These are phyloP conservation scores for Fusarium chaquense DNA, from an alignment of 2,329 filamentous ascomycete genomes.

Conservation along the genomic window DNA sequence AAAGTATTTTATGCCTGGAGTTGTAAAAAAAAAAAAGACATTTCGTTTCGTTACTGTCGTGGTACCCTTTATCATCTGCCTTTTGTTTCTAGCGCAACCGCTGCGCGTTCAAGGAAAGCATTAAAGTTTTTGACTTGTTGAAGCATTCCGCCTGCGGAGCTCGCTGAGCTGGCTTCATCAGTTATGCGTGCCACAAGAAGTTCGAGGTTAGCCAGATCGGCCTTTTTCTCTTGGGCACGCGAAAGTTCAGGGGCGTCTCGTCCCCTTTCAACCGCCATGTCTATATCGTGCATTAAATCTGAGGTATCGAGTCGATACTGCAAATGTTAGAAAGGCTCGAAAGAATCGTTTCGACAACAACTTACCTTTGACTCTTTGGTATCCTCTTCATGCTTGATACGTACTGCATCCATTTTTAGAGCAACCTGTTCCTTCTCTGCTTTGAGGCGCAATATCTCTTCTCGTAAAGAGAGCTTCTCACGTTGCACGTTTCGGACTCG, in stretches of 20 bases:
- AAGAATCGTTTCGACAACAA: not conserved
- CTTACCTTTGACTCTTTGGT: conserved; percentile 65
- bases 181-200: conserved; percentile 67
- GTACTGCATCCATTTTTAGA: conserved; percentile 72
- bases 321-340: conserved; percentile 4
- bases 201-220: conserved; percentile 68
- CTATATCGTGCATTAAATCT: conserved; percentile 70
- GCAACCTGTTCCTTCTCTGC: conserved; percentile 72
- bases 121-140: conserved; percentile 72
- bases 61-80: conserved; percentile 36
- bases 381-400: conserved; percentile 68
- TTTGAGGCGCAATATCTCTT: conserved; percentile 70
- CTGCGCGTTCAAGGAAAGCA: conserved; percentile 71
- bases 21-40: conserved; percentile 9
- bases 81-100: conserved; percentile 65
- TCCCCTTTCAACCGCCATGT: conserved; percentile 66
- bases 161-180: conserved; percentile 63
- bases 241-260: conserved; percentile 62
- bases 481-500: conserved; percentile 68
- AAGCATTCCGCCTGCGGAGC: conserved; percentile 64
- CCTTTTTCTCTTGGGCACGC: conserved; percentile 59
- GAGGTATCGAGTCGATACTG: conserved; percentile 66
- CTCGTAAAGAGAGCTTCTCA: conserved; percentile 67
- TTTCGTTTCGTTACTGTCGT: conserved; percentile 19
- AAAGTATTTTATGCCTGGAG: conserved; percentile 13